phyloP scores from a whole-genome alignment of 2,329 filamentous ascomycete species.

The Trichoderma sp. region DNA sequence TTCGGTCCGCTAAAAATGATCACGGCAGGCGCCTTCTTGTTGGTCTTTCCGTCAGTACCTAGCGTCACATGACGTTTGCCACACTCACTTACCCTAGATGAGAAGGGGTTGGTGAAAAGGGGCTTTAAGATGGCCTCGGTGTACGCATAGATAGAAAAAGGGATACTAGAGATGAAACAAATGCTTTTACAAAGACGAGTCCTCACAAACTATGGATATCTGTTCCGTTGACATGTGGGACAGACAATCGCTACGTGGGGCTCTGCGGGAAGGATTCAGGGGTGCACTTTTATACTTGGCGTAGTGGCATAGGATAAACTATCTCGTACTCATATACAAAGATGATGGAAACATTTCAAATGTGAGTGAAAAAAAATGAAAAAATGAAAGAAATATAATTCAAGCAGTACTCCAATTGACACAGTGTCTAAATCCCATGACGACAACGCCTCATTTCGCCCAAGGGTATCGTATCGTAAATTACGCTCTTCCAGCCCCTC shows the following conservation, averaged over 20 bases:
- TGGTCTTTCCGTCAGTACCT: conserved; percentile 4
- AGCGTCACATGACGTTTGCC: conserved; percentile 17
- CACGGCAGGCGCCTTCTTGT: background rate
- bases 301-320: background rate
- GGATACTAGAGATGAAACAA: background rate
- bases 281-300: background rate
- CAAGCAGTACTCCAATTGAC: background rate
- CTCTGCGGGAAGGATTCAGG: background rate
- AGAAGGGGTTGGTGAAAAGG: background rate
- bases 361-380: background rate
- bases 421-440: conserved; percentile 18
- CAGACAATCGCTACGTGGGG: background rate
- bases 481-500: background rate
- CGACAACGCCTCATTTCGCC: conserved; percentile 17
- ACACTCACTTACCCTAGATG: conserved; percentile 16
- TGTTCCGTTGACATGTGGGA: background rate
- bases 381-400: background rate
- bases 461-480: conserved; percentile 21
- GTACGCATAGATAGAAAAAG: background rate
- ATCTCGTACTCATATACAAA: background rate
- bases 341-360: background rate
- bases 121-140: background rate
- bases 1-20: conserved; percentile 19
- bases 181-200: background rate
- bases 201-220: background rate